Conservation (phyloP, 345 rosid species). For the Combretum micranthum region DNA sequence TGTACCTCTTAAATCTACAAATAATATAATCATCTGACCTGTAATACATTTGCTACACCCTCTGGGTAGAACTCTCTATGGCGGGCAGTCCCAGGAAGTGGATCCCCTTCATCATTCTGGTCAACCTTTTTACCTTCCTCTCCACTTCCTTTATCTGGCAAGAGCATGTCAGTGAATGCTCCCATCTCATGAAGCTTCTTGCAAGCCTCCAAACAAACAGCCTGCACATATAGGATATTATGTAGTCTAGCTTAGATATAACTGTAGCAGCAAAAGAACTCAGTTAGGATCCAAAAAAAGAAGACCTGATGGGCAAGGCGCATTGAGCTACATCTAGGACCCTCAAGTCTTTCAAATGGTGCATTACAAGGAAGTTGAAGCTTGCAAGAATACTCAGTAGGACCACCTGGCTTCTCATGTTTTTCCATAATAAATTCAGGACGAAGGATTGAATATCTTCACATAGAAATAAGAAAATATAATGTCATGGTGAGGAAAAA, state of each 20-base stretch:
- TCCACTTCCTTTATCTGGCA: slow-evolving; percentile 97
- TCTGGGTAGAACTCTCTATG: slow-evolving; percentile 99
- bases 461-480: background rate
- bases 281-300: slow-evolving; percentile 4
- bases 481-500: slow-evolving; percentile 1
- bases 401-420: slow-evolving; percentile 90
- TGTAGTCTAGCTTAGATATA: background rate
- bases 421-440: slow-evolving; percentile 90
- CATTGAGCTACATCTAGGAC: slow-evolving; percentile 85
- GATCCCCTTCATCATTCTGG: slow-evolving; percentile 82
- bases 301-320: slow-evolving; percentile 95
- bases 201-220: slow-evolving; percentile 98
- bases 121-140: slow-evolving; percentile 76
- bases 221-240: slow-evolving; percentile 37
- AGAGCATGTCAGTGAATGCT: slow-evolving; percentile 95
- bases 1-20: no score
- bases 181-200: slow-evolving; percentile 99
- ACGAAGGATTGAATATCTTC: slow-evolving; percentile 90
- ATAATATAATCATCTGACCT: slow-evolving; percentile 38
- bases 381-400: slow-evolving; percentile 88
- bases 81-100: slow-evolving; percentile 98
- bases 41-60: slow-evolving; percentile 86
- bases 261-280: background rate
- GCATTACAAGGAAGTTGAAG: slow-evolving; percentile 98
- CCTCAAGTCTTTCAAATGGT: slow-evolving; percentile 95